A percentile compares a stretch with the other conserved stretches of the same genome.
phyloP scores from a whole-genome alignment of 2,329 filamentous ascomycete genomes.

The Aspergillus texensis region DNA sequence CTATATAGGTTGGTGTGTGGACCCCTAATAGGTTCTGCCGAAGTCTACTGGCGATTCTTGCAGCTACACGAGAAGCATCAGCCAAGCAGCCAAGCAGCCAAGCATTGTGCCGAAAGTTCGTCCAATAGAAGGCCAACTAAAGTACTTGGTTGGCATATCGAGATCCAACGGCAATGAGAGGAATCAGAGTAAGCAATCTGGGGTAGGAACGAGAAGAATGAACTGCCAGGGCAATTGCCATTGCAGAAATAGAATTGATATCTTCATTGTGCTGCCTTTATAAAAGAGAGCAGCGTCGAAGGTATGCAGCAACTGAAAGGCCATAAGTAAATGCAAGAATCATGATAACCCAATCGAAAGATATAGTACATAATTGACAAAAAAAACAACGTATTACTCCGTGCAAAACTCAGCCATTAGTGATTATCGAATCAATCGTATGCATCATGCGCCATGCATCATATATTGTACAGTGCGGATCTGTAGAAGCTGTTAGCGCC shows the following conservation, averaged over 20 bases:
- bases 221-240: not conserved
- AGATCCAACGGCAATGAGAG: no score
- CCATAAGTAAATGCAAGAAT: not conserved
- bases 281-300: not conserved
- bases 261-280: not conserved
- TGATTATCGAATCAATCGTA: not conserved
- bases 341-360: not conserved
- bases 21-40: no score
- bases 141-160: no score
- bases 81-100: no score
- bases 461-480: not conserved
- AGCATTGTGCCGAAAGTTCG: no score
- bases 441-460: not conserved
- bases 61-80: no score
- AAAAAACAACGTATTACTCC: not conserved
- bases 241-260: not conserved
- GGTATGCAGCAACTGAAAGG: not conserved
- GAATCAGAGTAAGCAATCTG: no score
- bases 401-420: not conserved
- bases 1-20: no score
- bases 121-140: no score
- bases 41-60: no score
- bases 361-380: not conserved
- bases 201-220: not conserved
- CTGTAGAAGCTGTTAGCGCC: not conserved